These are phyloP conservation scores for Apium graveolens DNA, from an alignment of 129 eudicot species.

Conservation along the genomic window DNA sequence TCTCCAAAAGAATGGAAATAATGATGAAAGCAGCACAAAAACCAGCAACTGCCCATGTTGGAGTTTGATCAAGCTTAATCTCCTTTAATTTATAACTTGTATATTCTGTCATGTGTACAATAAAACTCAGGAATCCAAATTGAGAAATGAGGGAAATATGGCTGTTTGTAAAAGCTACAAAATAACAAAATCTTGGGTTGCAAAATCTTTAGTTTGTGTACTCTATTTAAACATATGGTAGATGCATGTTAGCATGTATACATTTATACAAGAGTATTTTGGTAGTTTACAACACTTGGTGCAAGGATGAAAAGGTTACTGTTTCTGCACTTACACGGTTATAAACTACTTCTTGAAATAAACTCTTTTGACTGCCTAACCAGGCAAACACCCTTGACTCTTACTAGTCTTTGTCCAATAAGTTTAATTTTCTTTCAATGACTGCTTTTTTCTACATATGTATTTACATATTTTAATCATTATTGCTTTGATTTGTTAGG, in stretches of 20 bases:
- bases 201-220: background rate
- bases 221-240: no score
- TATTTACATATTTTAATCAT: no score
- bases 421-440: no score
- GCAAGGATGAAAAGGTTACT: background rate
- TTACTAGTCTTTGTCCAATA: no score
- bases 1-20: conserved; percentile 56
- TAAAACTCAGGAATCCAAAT: background rate
- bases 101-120: conserved; percentile 33
- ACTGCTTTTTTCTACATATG: no score
- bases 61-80: conserved; percentile 70
- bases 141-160: background rate
- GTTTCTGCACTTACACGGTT: no score
- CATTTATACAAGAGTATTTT: no score
- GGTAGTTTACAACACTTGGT: background rate
- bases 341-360: no score
- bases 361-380: no score
- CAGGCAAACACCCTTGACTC: no score
- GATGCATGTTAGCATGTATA: background rate
- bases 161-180: background rate
- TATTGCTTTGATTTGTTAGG: no score
- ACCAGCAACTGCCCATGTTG: conserved; percentile 96
- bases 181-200: background rate
- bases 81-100: conserved; percentile 18
- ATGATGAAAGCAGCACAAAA: conserved; percentile 73